These are phyloP conservation scores for Raddia distichophylla DNA, from an alignment of 176 grass and related monocot genomes.

Conservation along the genomic window DNA sequence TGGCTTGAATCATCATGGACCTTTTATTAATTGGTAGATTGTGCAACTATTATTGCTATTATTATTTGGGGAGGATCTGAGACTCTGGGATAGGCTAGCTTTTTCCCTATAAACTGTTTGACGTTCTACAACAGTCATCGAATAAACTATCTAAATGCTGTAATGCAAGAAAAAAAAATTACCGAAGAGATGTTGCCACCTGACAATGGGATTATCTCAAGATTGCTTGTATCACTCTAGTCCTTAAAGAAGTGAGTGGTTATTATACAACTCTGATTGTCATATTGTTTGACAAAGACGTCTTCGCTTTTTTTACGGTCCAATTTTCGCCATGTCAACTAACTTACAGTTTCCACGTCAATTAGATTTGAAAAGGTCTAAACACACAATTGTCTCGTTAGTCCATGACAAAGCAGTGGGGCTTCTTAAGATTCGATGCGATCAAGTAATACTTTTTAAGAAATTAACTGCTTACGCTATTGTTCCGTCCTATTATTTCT, in stretches of 20 bases:
- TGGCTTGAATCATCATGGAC: constrained; percentile 32
- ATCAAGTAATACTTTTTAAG: constrained; percentile 21
- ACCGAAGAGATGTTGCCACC: constrained; percentile 12
- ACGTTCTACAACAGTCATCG: neutral
- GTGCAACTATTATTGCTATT: neutral
- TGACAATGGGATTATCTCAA: constrained; percentile 33
- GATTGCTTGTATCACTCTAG: constrained; percentile 40
- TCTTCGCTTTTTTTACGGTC: constrained; percentile 40
- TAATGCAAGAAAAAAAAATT: constrained; percentile 26
- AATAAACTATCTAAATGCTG: constrained; percentile 35
- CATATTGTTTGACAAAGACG: constrained; percentile 41
- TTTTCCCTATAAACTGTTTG: constrained; percentile 19
- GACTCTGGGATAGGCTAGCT: constrained; percentile 16
- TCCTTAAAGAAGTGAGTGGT: constrained; percentile 19
- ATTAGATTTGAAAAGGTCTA: constrained; percentile 39
- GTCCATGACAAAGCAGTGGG: constrained; percentile 28
- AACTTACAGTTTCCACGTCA: constrained; percentile 38
- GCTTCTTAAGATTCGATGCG: constrained; percentile 32
- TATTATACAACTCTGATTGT: constrained; percentile 31
- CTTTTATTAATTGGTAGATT: constrained; percentile 30
- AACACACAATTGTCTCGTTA: constrained; percentile 38
- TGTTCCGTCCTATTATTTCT: neutral
- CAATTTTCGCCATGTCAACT: constrained; percentile 34
- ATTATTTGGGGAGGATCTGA: neutral
- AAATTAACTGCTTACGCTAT: neutral